A percentile compares a stretch with the other conserved stretches of the same genome.
Conservation (phyloP, 306 rosid genomes). For the Citrullus amarus region DNA sequence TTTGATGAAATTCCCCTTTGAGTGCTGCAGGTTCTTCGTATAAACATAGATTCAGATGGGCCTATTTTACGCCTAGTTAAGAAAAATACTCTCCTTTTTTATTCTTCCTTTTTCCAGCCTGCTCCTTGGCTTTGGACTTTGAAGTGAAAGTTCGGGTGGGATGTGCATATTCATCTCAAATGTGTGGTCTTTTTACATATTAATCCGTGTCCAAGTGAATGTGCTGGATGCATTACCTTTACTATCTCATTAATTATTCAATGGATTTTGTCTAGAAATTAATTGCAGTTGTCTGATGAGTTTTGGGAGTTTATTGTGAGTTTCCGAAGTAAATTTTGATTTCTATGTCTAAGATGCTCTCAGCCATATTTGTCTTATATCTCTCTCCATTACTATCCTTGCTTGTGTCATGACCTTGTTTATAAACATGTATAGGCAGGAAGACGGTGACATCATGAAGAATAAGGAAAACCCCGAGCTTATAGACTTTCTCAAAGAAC, state of each 20-base stretch:
- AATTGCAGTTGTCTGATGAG: background rate
- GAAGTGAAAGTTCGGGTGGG: background rate
- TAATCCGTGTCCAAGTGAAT: background rate
- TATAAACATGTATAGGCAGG: background rate
- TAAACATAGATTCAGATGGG: background rate
- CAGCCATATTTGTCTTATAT: background rate
- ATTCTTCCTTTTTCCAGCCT: background rate
- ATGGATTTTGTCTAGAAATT: background rate
- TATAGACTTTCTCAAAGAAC: conserved; percentile 21
- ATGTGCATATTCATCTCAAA: background rate
- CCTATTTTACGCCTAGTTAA: background rate
- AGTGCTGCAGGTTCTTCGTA: background rate
- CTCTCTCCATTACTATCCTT: background rate
- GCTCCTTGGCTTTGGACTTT: background rate
- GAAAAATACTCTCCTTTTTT: no score
- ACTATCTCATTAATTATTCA: background rate
- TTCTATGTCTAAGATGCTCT: background rate
- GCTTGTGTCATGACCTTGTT: background rate
- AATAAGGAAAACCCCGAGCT: conserved; percentile 16
- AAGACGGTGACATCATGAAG: conserved; percentile 13
- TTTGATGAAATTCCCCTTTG: conserved; percentile 15
- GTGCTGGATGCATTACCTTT: background rate
- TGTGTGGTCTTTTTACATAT: background rate
- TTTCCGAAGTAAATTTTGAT: background rate
- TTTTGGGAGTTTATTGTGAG: background rate